Evolutionary conservation across 75 land plant species (phyloP).

Genomic region (Selaginella tamariscina): DNA sequence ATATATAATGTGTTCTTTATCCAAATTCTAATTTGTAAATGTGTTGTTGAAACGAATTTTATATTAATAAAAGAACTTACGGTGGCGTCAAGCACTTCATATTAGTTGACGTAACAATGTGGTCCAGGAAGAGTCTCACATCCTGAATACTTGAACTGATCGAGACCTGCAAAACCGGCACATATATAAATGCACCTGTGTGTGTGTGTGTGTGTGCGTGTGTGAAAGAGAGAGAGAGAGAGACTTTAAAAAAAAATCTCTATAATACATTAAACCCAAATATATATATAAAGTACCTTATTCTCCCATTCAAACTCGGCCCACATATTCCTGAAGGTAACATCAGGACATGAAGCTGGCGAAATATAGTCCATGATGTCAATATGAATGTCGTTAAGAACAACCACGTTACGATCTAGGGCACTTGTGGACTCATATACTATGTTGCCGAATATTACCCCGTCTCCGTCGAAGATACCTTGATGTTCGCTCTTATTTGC

Average conservation of each 20-base stretch:
- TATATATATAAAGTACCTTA: conserved; percentile 42
- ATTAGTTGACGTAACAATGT: conserved; percentile 76
- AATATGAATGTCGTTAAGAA: conserved; percentile 37
- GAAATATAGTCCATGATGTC: neutral
- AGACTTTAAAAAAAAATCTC: neutral
- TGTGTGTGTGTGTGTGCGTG: too few species aligned
- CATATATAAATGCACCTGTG: too few species aligned
- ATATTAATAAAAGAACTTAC: conserved; percentile 35
- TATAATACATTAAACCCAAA: neutral
- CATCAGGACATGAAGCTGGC: conserved; percentile 27
- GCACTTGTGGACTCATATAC: conserved; percentile 49
- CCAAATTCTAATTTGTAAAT: neutral
- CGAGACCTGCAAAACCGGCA: conserved; percentile 50
- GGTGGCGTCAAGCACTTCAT: conserved; percentile 92
- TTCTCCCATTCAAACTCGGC: conserved; percentile 44
- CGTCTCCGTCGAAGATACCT: conserved; percentile 93
- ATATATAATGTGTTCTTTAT: neutral
- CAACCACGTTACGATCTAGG: conserved; percentile 23
- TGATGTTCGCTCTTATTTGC: conserved; percentile 81
- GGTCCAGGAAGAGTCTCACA: conserved; percentile 75
- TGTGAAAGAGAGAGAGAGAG: neutral
- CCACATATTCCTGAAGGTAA: conserved; percentile 89
- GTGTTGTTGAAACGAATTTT: neutral
- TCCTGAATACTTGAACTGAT: conserved; percentile 65
- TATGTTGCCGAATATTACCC: neutral